Conservation (phyloP, 1,284 basidiomycete species). For the Amylostereum areolatum region DNA sequence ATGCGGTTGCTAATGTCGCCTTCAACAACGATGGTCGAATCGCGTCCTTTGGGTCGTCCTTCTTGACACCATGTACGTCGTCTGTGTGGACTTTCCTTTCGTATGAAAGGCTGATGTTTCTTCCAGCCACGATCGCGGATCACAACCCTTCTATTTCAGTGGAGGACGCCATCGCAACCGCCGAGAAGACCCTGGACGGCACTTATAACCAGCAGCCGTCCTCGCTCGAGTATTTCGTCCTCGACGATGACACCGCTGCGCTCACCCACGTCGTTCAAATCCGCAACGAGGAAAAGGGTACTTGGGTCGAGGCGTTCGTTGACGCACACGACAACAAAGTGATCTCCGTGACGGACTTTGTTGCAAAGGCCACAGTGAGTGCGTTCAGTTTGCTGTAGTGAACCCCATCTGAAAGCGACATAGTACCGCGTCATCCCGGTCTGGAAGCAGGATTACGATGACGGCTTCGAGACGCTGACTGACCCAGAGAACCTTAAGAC, state of each 20-base stretch:
- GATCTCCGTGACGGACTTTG: constrained; percentile 51
- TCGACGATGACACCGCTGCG: constrained; percentile 40
- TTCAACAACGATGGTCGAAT: constrained; percentile 33
- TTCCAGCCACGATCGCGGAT: constrained; percentile 26
- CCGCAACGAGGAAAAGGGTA: constrained; percentile 43
- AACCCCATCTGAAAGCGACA: constrained; percentile 1
- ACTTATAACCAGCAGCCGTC: constrained; percentile 36
- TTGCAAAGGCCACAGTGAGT: constrained; percentile 37
- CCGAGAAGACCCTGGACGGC: constrained; percentile 35
- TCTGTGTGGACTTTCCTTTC: too few relatives aligned
- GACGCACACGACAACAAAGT: constrained; percentile 52
- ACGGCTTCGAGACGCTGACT: constrained; percentile 33
- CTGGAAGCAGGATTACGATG: constrained; percentile 26
- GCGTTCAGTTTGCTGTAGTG: too few relatives aligned
- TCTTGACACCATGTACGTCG: constrained; percentile 40
- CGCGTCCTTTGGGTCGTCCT: constrained; percentile 43
- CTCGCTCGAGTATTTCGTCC: constrained; percentile 39
- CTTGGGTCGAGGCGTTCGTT: constrained; percentile 62
- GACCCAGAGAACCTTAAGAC: constrained; percentile 34
- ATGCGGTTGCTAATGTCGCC: constrained; percentile 41
- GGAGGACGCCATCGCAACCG: constrained; percentile 31
- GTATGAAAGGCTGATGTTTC: too few relatives aligned
- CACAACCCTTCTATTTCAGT: constrained; percentile 31
- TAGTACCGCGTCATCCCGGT: constrained; percentile 42
- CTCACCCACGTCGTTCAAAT: constrained; percentile 53